Evolutionary conservation across 164 flowering plant species (phyloP).

Genomic region (Saururus chinensis): DNA sequence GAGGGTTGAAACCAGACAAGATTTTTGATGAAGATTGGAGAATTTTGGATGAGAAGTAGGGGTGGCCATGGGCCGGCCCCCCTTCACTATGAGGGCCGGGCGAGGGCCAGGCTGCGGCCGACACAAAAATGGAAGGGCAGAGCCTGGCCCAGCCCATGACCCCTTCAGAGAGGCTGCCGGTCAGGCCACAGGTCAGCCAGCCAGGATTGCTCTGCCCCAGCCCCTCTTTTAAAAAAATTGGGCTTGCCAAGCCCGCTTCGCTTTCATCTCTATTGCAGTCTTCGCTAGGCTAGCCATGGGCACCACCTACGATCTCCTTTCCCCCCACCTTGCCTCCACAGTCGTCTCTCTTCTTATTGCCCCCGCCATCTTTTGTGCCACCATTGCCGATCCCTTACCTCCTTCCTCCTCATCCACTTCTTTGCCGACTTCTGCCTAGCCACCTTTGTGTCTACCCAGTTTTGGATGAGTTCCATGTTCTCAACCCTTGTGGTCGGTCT

Average conservation of each 20-base stretch:
- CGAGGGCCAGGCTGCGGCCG: too few species aligned
- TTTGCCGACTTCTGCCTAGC: conserved; percentile 75
- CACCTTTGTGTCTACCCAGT: conserved; percentile 78
- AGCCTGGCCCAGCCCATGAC: too few species aligned
- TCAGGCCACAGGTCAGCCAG: too few species aligned
- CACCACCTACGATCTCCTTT: conserved; percentile 65
- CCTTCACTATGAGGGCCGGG: too few species aligned
- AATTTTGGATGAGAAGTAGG: too few species aligned
- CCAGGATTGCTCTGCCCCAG: too few species aligned
- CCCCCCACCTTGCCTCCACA: conserved; percentile 78
- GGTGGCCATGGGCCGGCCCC: too few species aligned
- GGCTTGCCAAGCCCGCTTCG: conserved; percentile 86
- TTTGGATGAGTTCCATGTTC: conserved; percentile 96
- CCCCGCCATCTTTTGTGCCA: conserved; percentile 54
- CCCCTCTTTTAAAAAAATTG: too few species aligned
- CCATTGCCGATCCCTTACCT: conserved; percentile 28
- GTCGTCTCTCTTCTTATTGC: conserved; percentile 51
- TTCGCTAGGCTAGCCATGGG: conserved; percentile 77
- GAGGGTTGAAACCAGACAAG: too few species aligned
- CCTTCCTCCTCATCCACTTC: conserved; percentile 63
- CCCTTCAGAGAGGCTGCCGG: too few species aligned
- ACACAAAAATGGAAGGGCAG: too few species aligned
- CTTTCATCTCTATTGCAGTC: conserved; percentile 76
- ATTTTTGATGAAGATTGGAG: too few species aligned
- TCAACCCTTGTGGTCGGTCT: conserved; percentile 47